Conservation (phyloP, 768 basidiomycete species). For the Obba rivulosa region DNA sequence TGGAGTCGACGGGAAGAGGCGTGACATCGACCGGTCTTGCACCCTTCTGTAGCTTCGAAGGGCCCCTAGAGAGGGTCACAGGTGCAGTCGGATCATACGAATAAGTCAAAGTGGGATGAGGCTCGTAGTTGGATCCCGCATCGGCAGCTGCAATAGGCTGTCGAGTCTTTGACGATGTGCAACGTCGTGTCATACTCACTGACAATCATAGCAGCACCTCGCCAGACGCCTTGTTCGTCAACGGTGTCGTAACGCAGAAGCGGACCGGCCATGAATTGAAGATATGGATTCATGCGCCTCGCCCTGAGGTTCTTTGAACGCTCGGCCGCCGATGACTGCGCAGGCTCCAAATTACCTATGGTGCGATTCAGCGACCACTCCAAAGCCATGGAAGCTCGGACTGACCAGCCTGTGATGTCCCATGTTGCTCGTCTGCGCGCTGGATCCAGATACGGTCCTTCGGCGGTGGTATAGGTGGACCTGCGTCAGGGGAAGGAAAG, state of each 20-base stretch:
- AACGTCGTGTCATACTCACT: constrained; percentile 44
- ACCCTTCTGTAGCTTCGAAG: background rate
- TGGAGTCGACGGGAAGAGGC: constrained; percentile 72
- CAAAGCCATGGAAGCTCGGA: background rate
- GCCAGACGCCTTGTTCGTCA: constrained; percentile 73
- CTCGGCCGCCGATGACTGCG: constrained; percentile 55
- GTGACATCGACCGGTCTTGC: constrained; percentile 48
- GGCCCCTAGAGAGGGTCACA: constrained; percentile 9
- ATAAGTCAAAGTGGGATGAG: constrained; percentile 62
- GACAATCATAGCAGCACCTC: constrained; percentile 84
- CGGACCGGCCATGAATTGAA: constrained; percentile 92
- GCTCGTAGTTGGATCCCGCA: constrained; percentile 72
- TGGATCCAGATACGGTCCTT: constrained; percentile 32
- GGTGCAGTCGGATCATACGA: constrained; percentile 60
- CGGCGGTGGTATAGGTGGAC: constrained; percentile 41
- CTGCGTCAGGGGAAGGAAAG: constrained; percentile 23
- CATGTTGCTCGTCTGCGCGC: constrained; percentile 4
- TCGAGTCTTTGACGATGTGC: background rate
- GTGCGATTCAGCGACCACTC: too few relatives aligned
- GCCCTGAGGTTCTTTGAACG: constrained; percentile 53
- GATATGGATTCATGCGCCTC: constrained; percentile 72
- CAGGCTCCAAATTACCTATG: constrained; percentile 15
- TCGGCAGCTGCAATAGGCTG: constrained; percentile 52
- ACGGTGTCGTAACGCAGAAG: constrained; percentile 88
- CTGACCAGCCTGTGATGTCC: constrained; percentile 6